Evolutionary conservation across 176 grass and related monocot species (phyloP).

Genomic region (Cocos nucifera): DNA sequence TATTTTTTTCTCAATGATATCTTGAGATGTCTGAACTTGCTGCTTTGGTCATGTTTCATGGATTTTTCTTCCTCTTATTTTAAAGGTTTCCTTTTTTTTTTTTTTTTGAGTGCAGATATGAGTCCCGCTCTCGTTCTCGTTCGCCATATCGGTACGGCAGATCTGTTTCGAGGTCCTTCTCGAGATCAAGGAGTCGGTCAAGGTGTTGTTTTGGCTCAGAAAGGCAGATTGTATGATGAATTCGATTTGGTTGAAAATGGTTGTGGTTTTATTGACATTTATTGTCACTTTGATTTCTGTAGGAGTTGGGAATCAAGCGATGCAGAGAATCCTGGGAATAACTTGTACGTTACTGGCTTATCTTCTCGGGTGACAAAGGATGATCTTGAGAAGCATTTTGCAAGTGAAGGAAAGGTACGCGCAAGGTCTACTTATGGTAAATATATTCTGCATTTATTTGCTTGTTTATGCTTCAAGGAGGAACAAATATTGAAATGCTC

Average conservation of each 20-base stretch:
- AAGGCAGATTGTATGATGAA: too few relatives aligned
- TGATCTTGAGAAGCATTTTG: constrained; percentile 49
- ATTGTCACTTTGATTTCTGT: not conserved
- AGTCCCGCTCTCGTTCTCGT: constrained; percentile 16
- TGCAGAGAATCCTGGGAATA: constrained; percentile 53
- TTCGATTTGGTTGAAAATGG: too few relatives aligned
- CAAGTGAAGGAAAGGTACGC: constrained; percentile 42
- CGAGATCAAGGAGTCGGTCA: constrained; percentile 53
- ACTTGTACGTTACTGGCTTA: constrained; percentile 64
- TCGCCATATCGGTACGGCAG: constrained; percentile 28
- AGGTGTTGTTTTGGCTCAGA: constrained; percentile 18
- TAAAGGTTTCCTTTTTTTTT: not conserved
- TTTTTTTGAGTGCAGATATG: constrained; percentile 15
- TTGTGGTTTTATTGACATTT: too few relatives aligned
- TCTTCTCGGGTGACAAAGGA: constrained; percentile 30
- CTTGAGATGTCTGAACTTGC: not conserved
- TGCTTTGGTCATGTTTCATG: not conserved
- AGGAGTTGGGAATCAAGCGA: constrained; percentile 54
- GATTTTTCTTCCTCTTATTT: too few relatives aligned
- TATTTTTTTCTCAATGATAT: not conserved
- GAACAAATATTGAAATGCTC: too few relatives aligned
- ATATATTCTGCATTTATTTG: too few relatives aligned
- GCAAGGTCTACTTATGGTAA: too few relatives aligned
- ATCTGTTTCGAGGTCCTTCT: constrained; percentile 22
- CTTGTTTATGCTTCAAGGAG: too few relatives aligned